Base-by-base conservation (phyloP, 305 asterid genomes). In the Vinca major region DNA sequence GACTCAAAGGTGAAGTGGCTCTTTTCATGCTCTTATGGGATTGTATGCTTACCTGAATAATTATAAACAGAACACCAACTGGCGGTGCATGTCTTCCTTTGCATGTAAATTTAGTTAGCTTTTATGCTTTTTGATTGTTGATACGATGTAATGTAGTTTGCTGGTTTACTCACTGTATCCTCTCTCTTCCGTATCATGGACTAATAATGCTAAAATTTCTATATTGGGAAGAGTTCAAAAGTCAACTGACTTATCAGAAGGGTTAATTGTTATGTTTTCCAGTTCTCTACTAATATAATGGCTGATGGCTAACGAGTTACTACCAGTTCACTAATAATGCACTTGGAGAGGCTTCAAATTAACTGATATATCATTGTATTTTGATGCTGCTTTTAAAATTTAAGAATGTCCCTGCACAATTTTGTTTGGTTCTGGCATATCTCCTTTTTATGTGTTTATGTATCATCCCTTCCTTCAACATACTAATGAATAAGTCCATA, bases 261-360 rank as follows among this genome's bases (percentile, higher is more conserved):
- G 40, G 37, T 7, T 67, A 41, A 54, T 10, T 41, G 51, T 44
- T 17, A 1, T 16, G 6, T 55, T 14, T 54, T 68, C 44, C 16
- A 13, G 9, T 55, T 43, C 20, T 11, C 40, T 56, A 17, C 37
- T 21, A 16, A 5, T 56, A 16, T 11, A 14, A 12, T 68, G 14
- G 19, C n/a, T 13, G 5, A 40, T 21, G n/a, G 36, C 21, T n/a
- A 49, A 7, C 1, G 9, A 43, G 8, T n/a, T 4, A 9, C 49
- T 17, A 13, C 33, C 4, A 39, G 61, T 55, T 54, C 21, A 19
- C 19, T 20, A 26, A 26, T 26, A 26, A 26, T 26, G 33, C 33
- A 26, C 33, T 33, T 71, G 33, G 69, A 53, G 58, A 48, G 9
- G 50, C 57, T 71, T 63, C 65, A 7, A 26, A 6, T 56, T 54